Percentiles rank a stretch among this genome's conserved stretches.
These are phyloP conservation scores for Xylaria telfairii DNA, from an alignment of 495 filamentous ascomycete species.

Conservation along the genomic window DNA sequence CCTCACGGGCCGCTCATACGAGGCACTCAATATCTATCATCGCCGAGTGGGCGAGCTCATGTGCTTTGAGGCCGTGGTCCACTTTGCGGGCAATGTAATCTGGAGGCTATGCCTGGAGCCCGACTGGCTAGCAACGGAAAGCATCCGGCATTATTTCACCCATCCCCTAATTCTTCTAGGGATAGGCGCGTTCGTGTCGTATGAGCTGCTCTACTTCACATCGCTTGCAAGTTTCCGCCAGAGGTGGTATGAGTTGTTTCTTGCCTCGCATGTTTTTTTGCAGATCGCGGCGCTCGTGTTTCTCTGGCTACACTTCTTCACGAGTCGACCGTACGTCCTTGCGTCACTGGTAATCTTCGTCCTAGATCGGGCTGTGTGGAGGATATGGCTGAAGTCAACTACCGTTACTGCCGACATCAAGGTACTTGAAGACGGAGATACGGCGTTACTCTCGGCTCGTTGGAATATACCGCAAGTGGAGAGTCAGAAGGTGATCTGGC, in stretches of 20 bases:
- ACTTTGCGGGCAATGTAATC: conserved; percentile 54
- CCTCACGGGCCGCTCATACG: conserved; percentile 67
- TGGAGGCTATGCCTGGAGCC: conserved; percentile 55
- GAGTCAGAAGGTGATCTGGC: background rate
- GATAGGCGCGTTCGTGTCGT: conserved; percentile 55
- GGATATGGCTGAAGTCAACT: conserved; percentile 52
- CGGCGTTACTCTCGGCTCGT: conserved; percentile 52
- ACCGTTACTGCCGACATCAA: conserved; percentile 51
- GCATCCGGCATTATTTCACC: conserved; percentile 46
- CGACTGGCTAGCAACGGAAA: conserved; percentile 39
- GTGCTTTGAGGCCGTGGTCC: conserved; percentile 52
- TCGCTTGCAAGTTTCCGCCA: conserved; percentile 52
- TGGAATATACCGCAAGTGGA: conserved; percentile 42
- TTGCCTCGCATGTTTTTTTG: conserved; percentile 60
- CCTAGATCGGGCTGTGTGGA: conserved; percentile 64
- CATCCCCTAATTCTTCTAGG: conserved; percentile 50
- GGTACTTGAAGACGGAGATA: conserved; percentile 57
- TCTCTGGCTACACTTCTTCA: conserved; percentile 60
- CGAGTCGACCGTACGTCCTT: conserved; percentile 34
- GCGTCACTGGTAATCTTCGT: conserved; percentile 57
- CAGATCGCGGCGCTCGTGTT: conserved; percentile 59
- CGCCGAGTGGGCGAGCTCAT: conserved; percentile 57
- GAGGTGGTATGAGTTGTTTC: conserved; percentile 64
- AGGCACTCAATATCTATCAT: conserved; percentile 68
- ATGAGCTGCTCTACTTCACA: conserved; percentile 58